Conservation (phyloP, 163 green algal species). For the Scenedesmus sp. region DNA sequence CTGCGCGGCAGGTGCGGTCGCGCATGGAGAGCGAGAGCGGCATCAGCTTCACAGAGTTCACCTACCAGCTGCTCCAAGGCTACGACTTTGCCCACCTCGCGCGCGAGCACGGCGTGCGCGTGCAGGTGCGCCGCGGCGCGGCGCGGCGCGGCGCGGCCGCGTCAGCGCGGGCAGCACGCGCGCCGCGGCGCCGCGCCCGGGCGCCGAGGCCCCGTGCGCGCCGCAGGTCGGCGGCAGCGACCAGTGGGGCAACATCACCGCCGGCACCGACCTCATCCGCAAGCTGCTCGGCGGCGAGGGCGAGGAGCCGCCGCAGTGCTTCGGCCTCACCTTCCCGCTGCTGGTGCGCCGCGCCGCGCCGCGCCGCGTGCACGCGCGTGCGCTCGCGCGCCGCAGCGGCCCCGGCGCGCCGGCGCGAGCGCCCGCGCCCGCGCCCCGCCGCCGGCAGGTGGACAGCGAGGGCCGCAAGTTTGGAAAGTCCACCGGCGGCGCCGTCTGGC, state of each 20-base stretch:
- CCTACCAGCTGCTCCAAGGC: slow-evolving; percentile 98
- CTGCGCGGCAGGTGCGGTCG: slow-evolving; percentile 65
- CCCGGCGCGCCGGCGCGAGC: too few relatives aligned
- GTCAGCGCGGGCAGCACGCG: too few relatives aligned
- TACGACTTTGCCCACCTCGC: slow-evolving; percentile 99
- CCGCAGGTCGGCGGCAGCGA: slow-evolving; percentile 90
- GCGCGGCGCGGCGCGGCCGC: too few relatives aligned
- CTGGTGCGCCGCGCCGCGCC: slow-evolving; percentile 61
- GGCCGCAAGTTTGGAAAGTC: slow-evolving; percentile 98
- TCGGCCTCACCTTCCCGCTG: slow-evolving; percentile 95
- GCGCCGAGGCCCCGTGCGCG: too few relatives aligned
- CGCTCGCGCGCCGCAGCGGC: too few relatives aligned
- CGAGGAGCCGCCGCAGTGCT: slow-evolving; percentile 65
- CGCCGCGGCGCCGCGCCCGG: too few relatives aligned
- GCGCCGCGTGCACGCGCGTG: too few relatives aligned
- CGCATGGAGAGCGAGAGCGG: slow-evolving; percentile 90
- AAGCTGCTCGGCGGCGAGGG: slow-evolving; percentile 61
- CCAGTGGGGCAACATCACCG: slow-evolving; percentile 99
- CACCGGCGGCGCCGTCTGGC: slow-evolving; percentile 91
- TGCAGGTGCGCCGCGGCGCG: slow-evolving; percentile 69
- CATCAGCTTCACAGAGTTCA: slow-evolving; percentile 99
- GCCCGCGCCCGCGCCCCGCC: slow-evolving; percentile 1
- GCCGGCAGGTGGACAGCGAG: slow-evolving; percentile 78
- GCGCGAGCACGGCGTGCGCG: slow-evolving; percentile 80
- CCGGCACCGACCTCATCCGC: slow-evolving; percentile 83